Evolutionary conservation across 441 rosid genomes (phyloP), one percentile per base, ranked within the genome.

Genomic region (Rhodomyrtus psidioides): DNA sequence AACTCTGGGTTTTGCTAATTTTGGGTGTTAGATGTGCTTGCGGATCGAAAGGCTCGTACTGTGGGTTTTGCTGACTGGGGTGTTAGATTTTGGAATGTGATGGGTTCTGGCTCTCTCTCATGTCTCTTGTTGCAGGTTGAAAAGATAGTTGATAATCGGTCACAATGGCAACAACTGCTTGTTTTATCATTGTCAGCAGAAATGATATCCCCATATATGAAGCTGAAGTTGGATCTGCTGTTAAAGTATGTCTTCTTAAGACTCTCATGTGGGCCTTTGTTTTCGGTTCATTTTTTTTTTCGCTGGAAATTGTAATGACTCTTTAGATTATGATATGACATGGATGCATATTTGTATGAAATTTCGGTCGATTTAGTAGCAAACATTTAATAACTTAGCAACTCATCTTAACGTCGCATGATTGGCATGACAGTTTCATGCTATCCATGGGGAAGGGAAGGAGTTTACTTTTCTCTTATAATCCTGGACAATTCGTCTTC

Each of bases 151-250:
- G 2, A 39, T 34, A 65, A 10, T 34, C 19, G 1, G 16, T 10
- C 5, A 1, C n/a, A 0, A 97, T 96, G 99, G 95, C 98, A 34
- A 93, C 90, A 23, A 96, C 99, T 10, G 98, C 99, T 30, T 97
- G 97, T 86, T 97, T 97, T 85, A 94, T 96, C 86, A 95, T 97
- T 3, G 98, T 98, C 65, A 97, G 96, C 90, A 85, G 98, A 89
- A 95, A 96, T 60, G 98, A 98, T 86, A 96, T 95, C 87, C 99
- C 99, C 17, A 95, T 98, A 84, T 98, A 96, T 82, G 99, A 98
- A 93, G 98, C 99, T 86, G 98, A 98, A 94, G 95, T 96, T 86
- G 99, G 99, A 82, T 94, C 99, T 87, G 93, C 96, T 65, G 92
- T 95, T 49, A 98, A 97, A 89, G 99, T 98, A 92, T 44, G 89